phyloP scores from a whole-genome alignment of 2,329 filamentous ascomycete genomes.

The Bipolaris bicolor region DNA sequence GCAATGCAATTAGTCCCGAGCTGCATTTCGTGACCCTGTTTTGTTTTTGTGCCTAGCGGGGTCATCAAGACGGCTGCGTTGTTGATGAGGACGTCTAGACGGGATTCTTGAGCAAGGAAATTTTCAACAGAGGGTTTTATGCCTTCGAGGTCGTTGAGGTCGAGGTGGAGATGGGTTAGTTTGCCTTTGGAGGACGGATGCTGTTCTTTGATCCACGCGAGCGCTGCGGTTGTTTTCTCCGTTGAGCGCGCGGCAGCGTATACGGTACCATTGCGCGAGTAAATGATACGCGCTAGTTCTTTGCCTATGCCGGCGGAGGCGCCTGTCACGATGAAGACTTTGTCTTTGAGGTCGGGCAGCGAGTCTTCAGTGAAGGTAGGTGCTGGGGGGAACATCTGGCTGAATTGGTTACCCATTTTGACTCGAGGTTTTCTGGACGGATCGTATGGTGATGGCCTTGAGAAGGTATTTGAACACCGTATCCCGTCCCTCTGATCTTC shows the following conservation, averaged over 20 bases:
- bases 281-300: slow-evolving; percentile 61
- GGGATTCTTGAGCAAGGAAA: slow-evolving; percentile 49
- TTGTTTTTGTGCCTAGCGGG: slow-evolving; percentile 24
- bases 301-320: slow-evolving; percentile 58
- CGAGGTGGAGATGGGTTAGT: slow-evolving; percentile 39
- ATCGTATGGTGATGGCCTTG: neutral
- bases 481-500: no score
- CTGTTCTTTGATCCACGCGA: slow-evolving; percentile 50
- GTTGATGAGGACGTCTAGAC: slow-evolving; percentile 52
- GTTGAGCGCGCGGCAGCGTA: slow-evolving; percentile 60
- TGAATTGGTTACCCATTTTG: slow-evolving; percentile 26
- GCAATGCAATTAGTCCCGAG: slow-evolving; percentile 52
- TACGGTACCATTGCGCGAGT: slow-evolving; percentile 60
- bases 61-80: slow-evolving; percentile 45
- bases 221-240: slow-evolving; percentile 49
- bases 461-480: neutral
- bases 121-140: slow-evolving; percentile 45
- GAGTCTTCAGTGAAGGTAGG: slow-evolving; percentile 34
- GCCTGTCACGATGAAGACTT: slow-evolving; percentile 62
- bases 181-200: slow-evolving; percentile 30
- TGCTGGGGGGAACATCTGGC: slow-evolving; percentile 25
- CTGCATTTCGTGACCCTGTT: slow-evolving; percentile 39
- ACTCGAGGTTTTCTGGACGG: neutral
- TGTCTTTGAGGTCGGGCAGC: slow-evolving; percentile 48
- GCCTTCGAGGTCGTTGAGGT: slow-evolving; percentile 53